Conservation (phyloP, 495 filamentous ascomycete species). For the Pseudevernia furfuracea region DNA sequence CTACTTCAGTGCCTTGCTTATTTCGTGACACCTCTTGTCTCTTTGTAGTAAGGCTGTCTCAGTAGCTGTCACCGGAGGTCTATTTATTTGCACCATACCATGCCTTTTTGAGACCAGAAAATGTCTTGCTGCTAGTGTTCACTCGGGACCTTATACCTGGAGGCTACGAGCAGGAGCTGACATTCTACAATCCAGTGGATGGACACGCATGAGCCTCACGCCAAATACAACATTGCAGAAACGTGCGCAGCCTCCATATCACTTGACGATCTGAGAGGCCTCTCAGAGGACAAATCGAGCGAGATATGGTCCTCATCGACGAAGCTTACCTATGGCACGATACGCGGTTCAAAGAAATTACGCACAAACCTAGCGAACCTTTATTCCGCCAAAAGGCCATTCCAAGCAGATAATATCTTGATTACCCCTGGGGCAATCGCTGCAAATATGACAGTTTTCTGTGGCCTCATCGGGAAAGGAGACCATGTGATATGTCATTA, state of each 20-base stretch:
- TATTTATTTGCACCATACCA: not conserved
- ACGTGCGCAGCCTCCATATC: constrained; percentile 81
- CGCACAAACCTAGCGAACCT: constrained; percentile 56
- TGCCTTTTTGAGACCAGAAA: not conserved
- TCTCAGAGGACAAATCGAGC: constrained; percentile 48
- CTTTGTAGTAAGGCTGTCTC: not conserved
- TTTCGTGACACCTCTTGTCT: not conserved
- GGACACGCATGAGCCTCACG: constrained; percentile 69
- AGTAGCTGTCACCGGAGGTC: not conserved
- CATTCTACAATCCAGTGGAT: constrained; percentile 61
- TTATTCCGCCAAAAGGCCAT: constrained; percentile 50
- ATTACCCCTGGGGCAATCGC: constrained; percentile 77
- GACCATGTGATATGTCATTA: constrained; percentile 88
- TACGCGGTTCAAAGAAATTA: constrained; percentile 59
- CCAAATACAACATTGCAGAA: constrained; percentile 77
- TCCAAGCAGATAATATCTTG: constrained; percentile 60
- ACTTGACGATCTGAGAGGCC: constrained; percentile 55
- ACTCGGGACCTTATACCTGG: not conserved
- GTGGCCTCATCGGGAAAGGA: constrained; percentile 65
- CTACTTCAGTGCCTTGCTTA: not conserved
- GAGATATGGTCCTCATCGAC: constrained; percentile 37
- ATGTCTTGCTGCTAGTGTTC: not conserved
- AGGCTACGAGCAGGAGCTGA: constrained; percentile 40
- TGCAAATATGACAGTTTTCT: constrained; percentile 73
- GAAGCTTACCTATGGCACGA: constrained; percentile 62